Evolutionary conservation across 2,329 filamentous ascomycete species (phyloP).

Genomic region (Cladophialophora carrionii): DNA sequence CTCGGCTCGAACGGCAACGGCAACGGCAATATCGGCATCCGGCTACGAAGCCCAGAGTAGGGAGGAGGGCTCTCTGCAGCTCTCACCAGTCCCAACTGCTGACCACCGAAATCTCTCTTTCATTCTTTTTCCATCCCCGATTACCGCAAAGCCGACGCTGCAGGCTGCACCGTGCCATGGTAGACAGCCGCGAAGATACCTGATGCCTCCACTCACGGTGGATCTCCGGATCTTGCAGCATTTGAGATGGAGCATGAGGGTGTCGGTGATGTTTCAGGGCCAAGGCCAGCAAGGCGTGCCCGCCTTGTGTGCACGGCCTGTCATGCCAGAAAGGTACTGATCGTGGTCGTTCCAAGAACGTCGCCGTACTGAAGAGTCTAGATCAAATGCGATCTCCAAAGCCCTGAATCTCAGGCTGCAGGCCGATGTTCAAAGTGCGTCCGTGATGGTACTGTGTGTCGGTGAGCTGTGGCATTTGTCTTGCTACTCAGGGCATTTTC

Average conservation of each 20-base stretch:
- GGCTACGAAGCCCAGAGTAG: neutral
- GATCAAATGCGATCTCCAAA: slow-evolving; percentile 1
- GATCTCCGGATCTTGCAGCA: neutral
- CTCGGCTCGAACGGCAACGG: neutral
- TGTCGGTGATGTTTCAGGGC: neutral
- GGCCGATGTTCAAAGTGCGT: slow-evolving; percentile 1
- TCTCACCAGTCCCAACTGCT: neutral
- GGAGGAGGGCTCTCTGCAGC: neutral
- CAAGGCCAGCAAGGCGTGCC: neutral
- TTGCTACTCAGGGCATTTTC: neutral
- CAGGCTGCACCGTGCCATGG: neutral
- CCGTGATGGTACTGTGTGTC: neutral
- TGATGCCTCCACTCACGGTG: neutral
- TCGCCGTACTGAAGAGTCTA: neutral
- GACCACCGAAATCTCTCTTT: neutral
- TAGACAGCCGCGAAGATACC: neutral
- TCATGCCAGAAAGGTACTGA: slow-evolving; percentile 1
- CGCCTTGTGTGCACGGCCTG: neutral
- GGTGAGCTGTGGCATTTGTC: neutral
- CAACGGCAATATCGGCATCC: neutral
- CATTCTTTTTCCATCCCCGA: neutral
- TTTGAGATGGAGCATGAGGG: neutral
- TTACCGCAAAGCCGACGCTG: neutral
- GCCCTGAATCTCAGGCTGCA: neutral
- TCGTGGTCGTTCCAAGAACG: neutral